These are phyloP conservation scores for Claviceps maximensis DNA, from an alignment of 2,329 filamentous ascomycete genomes.

Conservation along the genomic window DNA sequence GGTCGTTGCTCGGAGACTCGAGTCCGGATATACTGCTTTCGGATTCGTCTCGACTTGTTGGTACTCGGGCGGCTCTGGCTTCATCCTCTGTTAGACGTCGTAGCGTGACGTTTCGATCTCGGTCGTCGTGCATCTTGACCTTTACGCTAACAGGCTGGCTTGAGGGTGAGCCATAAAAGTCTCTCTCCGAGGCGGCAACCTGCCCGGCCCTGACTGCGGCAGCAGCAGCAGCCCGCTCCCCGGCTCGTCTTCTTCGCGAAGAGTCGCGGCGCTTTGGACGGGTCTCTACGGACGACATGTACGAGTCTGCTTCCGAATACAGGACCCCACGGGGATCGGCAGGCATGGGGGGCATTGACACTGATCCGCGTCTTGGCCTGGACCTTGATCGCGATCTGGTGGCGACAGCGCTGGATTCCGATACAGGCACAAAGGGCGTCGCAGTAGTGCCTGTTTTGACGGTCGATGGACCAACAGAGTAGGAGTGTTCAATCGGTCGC, in stretches of 20 bases:
- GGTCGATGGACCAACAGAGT: constrained; percentile 9
- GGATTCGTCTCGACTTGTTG: constrained; percentile 33
- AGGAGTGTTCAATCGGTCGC: constrained; percentile 15
- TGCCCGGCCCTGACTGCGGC: constrained; percentile 34
- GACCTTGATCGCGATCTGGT: constrained; percentile 26
- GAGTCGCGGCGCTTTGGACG: constrained; percentile 29
- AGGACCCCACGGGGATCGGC: constrained; percentile 34
- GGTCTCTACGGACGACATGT: constrained; percentile 18
- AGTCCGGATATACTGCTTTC: constrained; percentile 42
- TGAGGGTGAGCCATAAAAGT: constrained; percentile 26
- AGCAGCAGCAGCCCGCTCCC: constrained; percentile 31
- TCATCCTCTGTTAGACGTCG: constrained; percentile 49
- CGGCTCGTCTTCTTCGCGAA: constrained; percentile 32
- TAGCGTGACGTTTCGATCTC: constrained; percentile 47
- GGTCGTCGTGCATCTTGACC: constrained; percentile 47
- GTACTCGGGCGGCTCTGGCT: constrained; percentile 29
- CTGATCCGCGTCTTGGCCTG: constrained; percentile 22
- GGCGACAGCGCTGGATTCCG: constrained; percentile 13
- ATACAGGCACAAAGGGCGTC: constrained; percentile 8
- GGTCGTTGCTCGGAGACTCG: constrained; percentile 32
- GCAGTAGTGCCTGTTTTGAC: constrained; percentile 12
- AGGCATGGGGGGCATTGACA: constrained; percentile 42
- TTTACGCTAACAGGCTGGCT: constrained; percentile 43
- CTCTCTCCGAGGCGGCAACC: constrained; percentile 28
- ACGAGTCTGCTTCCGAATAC: constrained; percentile 17